These are phyloP conservation scores for Suillus bovinus DNA, from an alignment of 768 basidiomycete genomes.

Conservation along the genomic window DNA sequence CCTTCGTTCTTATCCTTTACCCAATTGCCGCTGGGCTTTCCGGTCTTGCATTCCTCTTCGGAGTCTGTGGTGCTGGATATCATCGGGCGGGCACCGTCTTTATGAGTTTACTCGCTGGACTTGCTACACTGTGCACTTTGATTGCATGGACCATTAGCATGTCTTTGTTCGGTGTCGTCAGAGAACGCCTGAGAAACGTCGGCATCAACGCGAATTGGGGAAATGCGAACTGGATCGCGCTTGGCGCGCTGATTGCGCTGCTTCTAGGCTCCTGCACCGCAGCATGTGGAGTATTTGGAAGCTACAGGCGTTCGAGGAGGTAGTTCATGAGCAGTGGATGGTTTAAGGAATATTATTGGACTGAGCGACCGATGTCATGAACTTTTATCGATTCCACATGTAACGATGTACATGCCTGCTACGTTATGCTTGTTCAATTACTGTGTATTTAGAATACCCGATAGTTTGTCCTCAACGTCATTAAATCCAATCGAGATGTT, in stretches of 20 bases:
- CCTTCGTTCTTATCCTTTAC: conserved; percentile 72
- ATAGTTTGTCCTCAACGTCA: not conserved
- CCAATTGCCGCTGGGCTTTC: conserved; percentile 74
- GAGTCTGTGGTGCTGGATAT: conserved; percentile 63
- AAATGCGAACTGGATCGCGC: conserved; percentile 81
- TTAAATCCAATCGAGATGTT: not conserved
- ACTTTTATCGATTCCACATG: too few relatives aligned
- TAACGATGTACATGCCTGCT: too few relatives aligned
- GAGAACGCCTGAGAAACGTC: conserved; percentile 52
- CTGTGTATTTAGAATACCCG: not conserved
- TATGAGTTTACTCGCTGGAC: conserved; percentile 67
- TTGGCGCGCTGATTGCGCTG: conserved; percentile 71
- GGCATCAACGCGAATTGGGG: conserved; percentile 59
- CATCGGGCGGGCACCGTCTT: conserved; percentile 73
- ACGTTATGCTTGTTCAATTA: not conserved
- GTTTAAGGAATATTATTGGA: not conserved
- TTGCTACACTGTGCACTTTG: conserved; percentile 68
- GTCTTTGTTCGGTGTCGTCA: conserved; percentile 74
- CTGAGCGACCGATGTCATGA: not conserved
- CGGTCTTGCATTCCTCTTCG: conserved; percentile 65
- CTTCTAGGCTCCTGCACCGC: conserved; percentile 66
- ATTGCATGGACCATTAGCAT: conserved; percentile 78
- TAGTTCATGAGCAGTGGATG: conserved; percentile 1
- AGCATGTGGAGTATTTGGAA: conserved; percentile 65
- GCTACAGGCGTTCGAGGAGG: conserved; percentile 46